These are phyloP conservation scores for Pulveroboletus ravenelii DNA, from an alignment of 768 basidiomycete species.

Conservation along the genomic window DNA sequence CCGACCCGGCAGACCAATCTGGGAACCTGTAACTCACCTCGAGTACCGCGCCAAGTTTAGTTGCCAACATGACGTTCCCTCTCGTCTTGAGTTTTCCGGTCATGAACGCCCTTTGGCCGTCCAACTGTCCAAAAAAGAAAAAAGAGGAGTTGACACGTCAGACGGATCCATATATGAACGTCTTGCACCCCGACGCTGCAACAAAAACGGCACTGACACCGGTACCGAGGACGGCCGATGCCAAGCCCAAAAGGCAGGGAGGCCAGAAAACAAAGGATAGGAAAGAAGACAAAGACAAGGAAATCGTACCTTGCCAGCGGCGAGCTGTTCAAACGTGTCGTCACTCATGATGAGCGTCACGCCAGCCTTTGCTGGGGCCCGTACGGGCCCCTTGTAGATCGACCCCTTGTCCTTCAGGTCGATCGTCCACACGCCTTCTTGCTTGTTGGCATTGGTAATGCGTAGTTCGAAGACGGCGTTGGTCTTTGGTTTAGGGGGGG, in stretches of 20 bases:
- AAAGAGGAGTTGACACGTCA: not conserved
- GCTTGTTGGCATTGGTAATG: constrained; percentile 66
- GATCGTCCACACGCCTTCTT: constrained; percentile 82
- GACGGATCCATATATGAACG: not conserved
- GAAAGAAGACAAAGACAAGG: not conserved
- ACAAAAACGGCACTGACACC: not conserved
- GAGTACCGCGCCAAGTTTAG: constrained; percentile 80
- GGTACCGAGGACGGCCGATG: not conserved
- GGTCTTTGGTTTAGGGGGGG: constrained; percentile 35
- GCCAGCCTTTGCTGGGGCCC: constrained; percentile 59
- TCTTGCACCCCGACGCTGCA: no score
- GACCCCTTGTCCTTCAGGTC: constrained; percentile 84
- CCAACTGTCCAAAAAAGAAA: constrained; percentile 45
- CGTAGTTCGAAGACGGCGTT: constrained; percentile 86
- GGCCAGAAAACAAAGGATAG: not conserved
- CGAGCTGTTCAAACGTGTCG: constrained; percentile 68
- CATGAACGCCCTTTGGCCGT: constrained; percentile 96
- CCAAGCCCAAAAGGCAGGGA: not conserved
- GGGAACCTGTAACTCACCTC: constrained; percentile 46
- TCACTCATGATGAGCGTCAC: constrained; percentile 78
- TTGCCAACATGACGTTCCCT: constrained; percentile 92
- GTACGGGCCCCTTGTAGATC: constrained; percentile 62
- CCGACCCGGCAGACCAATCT: not conserved
- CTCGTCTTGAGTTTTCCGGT: constrained; percentile 89
- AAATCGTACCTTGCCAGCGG: constrained; percentile 59